phyloP scores from a whole-genome alignment of 176 grass and related monocot species.

The Thalia dealbata region DNA sequence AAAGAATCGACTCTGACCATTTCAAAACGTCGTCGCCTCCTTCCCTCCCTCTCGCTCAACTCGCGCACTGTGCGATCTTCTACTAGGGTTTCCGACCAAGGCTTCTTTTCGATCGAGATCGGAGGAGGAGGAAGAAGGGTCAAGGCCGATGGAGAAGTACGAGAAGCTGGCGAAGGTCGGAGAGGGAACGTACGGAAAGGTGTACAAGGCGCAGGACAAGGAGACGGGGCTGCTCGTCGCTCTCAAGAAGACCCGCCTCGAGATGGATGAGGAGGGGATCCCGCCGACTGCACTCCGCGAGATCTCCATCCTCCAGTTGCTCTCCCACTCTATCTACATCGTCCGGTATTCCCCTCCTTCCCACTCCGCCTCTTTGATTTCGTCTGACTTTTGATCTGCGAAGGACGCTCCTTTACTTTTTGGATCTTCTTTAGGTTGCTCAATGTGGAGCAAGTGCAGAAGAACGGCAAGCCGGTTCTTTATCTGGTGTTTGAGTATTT shows the following conservation, averaged over 20 bases:
- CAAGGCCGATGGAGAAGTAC: slow-evolving; percentile 58
- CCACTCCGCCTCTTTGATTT: neutral
- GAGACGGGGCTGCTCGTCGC: slow-evolving; percentile 36
- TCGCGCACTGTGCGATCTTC: neutral
- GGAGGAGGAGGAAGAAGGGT: neutral
- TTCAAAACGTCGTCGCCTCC: neutral
- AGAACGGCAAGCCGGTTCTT: slow-evolving; percentile 64
- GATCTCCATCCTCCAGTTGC: slow-evolving; percentile 86
- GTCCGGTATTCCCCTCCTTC: slow-evolving; percentile 31
- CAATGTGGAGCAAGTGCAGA: slow-evolving; percentile 58
- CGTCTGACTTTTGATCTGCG: too few relatives aligned
- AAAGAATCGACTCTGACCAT: neutral
- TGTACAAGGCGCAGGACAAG: slow-evolving; percentile 50
- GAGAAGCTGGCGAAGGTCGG: slow-evolving; percentile 97
- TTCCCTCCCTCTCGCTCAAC: neutral
- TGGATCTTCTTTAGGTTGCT: slow-evolving; percentile 30
- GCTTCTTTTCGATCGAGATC: neutral
- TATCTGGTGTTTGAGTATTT: slow-evolving; percentile 95
- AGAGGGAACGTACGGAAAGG: slow-evolving; percentile 49
- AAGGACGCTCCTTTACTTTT: too few relatives aligned
- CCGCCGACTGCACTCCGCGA: slow-evolving; percentile 76
- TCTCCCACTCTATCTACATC: slow-evolving; percentile 81
- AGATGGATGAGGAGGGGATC: slow-evolving; percentile 99
- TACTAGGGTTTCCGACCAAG: neutral
- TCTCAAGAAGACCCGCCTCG: slow-evolving; percentile 80